These are phyloP conservation scores for Opeltia flavorubescens DNA, from an alignment of 495 filamentous ascomycete species.

Conservation along the genomic window DNA sequence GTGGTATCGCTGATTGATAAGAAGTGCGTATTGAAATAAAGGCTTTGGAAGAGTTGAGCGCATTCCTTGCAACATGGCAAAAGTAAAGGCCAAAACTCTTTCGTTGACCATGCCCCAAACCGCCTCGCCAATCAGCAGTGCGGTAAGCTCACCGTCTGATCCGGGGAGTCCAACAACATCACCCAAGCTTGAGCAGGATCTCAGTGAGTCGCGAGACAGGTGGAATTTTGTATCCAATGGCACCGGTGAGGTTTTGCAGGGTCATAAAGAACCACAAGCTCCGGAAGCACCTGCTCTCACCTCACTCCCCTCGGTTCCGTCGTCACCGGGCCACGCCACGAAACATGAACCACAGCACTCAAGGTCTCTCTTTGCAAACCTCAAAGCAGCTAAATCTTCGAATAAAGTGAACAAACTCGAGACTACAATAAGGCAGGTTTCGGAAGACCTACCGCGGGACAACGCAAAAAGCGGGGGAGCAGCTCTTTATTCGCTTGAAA, in stretches of 20 bases:
- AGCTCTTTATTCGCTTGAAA: conserved; percentile 17
- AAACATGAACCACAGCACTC: conserved; percentile 40
- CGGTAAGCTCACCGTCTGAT: conserved; percentile 9
- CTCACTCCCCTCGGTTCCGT: conserved; percentile 38
- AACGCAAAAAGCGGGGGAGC: not conserved
- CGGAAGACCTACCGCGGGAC: conserved; percentile 14
- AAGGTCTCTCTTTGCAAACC: conserved; percentile 41
- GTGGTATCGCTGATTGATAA: too few relatives aligned
- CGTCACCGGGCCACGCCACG: conserved; percentile 32
- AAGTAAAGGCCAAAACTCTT: conserved; percentile 1
- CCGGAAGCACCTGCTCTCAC: conserved; percentile 34
- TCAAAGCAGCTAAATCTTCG: conserved; percentile 41
- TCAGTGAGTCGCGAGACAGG: not conserved
- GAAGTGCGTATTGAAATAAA: too few relatives aligned
- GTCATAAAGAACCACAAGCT: not conserved
- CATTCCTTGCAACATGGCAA: not conserved
- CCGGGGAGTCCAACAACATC: conserved; percentile 2
- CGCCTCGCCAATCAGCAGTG: conserved; percentile 9
- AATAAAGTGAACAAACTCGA: conserved; percentile 21
- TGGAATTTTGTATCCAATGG: not conserved
- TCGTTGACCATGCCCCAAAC: conserved; percentile 8
- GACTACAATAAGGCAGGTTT: conserved; percentile 15
- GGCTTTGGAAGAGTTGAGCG: too few relatives aligned
- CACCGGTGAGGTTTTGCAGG: not conserved
- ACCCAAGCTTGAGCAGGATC: conserved; percentile 1